Percentiles rank a stretch among this genome's conserved stretches.
Conservation (phyloP, 805 yeast genomes). For the Suhomyces vadensis region DNA sequence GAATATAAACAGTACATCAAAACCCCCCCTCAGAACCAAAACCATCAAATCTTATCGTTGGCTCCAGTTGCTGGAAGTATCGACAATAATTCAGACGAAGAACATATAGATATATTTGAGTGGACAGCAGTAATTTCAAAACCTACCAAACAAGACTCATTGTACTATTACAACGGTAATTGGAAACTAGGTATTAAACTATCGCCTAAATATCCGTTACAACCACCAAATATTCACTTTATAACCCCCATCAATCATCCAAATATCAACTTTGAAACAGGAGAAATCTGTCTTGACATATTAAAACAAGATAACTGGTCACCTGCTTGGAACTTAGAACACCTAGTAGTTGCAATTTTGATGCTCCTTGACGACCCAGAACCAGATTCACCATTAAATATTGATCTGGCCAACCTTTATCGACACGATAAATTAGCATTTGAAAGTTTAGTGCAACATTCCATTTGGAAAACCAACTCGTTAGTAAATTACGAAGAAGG, state of each 20-base stretch:
- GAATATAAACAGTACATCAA: conserved; percentile 37
- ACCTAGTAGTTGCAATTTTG: conserved; percentile 57
- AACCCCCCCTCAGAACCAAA: conserved; percentile 26
- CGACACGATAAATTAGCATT: conserved; percentile 44
- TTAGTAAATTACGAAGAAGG: conserved; percentile 13
- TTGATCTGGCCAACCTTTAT: conserved; percentile 64
- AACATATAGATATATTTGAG: conserved; percentile 36
- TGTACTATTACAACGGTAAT: conserved; percentile 49
- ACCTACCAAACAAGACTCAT: conserved; percentile 45
- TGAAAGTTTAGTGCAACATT: conserved; percentile 41
- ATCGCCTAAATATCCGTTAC: conserved; percentile 52
- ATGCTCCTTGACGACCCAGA: conserved; percentile 63
- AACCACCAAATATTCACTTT: conserved; percentile 59
- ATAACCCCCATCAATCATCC: conserved; percentile 44
- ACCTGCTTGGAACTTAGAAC: conserved; percentile 68
- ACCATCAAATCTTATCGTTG: conserved; percentile 42
- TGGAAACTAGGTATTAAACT: conserved; percentile 53
- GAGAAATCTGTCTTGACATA: conserved; percentile 72
- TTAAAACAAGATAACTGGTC: conserved; percentile 61
- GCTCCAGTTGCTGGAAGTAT: conserved; percentile 38
- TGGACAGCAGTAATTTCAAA: conserved; percentile 58
- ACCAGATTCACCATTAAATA: conserved; percentile 68
- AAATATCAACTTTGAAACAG: conserved; percentile 45
- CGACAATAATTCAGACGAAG: conserved; percentile 22
- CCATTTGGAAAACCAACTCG: conserved; percentile 41